Percentiles rank a stretch among this genome's conserved stretches.
These are phyloP conservation scores for Roridomyces roridus DNA, from an alignment of 768 basidiomycete genomes.

Conservation along the genomic window DNA sequence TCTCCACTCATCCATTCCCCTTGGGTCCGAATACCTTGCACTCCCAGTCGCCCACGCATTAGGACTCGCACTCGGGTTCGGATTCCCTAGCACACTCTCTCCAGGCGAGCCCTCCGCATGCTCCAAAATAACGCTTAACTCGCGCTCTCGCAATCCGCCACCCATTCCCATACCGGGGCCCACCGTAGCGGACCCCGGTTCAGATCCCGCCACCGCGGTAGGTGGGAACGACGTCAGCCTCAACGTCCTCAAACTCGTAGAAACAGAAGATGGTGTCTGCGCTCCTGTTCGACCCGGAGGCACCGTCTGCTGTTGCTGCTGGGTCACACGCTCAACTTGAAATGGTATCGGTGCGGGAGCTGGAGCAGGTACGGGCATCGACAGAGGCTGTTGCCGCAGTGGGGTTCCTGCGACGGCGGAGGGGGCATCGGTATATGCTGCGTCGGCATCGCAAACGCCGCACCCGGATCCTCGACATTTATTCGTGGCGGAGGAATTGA, in stretches of 20 bases:
- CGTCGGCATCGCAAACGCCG: not conserved
- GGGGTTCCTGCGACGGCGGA: too few relatives aligned
- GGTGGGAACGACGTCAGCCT: slow-evolving; percentile 16
- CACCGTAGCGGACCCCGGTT: not conserved
- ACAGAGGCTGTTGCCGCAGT: not conserved
- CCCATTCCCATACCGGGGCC: not conserved
- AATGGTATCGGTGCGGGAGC: not conserved
- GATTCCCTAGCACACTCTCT: not conserved
- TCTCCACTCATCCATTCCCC: slow-evolving; percentile 22
- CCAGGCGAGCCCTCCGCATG: not conserved
- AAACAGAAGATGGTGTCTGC: slow-evolving; percentile 2
- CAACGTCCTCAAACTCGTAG: slow-evolving; percentile 10
- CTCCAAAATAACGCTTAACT: not conserved
- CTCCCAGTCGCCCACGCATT: not conserved
- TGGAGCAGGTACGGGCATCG: not conserved
- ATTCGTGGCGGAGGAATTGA: too few relatives aligned
- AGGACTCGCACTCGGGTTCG: not conserved
- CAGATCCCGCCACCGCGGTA: not conserved
- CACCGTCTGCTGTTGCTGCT: not conserved
- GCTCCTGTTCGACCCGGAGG: not conserved
- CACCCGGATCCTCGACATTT: too few relatives aligned
- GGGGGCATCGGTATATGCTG: not conserved
- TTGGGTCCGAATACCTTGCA: slow-evolving; percentile 11
- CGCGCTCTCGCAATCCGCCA: not conserved
- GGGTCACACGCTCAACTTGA: slow-evolving; percentile 6